A percentile compares a stretch with the other conserved stretches of the same genome.
These are phyloP conservation scores for Kandelia obovata DNA, from an alignment of 345 rosid species.

Conservation along the genomic window DNA sequence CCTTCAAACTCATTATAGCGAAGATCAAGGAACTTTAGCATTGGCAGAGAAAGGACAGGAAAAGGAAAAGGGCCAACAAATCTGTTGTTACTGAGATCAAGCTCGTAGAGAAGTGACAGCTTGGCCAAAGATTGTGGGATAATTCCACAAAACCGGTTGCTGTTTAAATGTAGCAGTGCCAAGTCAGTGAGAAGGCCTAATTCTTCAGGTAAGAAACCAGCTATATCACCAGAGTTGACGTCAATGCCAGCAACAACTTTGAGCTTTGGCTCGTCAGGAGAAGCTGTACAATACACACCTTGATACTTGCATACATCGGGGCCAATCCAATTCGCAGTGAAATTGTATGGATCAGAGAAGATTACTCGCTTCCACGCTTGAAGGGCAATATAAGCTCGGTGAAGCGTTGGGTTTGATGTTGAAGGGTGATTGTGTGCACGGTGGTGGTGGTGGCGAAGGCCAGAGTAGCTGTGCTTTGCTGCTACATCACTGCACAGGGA, in stretches of 20 bases:
- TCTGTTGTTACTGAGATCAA: slow-evolving; percentile 84
- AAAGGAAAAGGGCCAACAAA: slow-evolving; percentile 80
- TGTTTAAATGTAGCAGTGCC: slow-evolving; percentile 71
- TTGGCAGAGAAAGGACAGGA: slow-evolving; percentile 62
- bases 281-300: slow-evolving; percentile 58
- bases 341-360: slow-evolving; percentile 77
- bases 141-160: slow-evolving; percentile 85
- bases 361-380: slow-evolving; percentile 76
- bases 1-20: slow-evolving; percentile 94
- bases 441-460: slow-evolving; percentile 30
- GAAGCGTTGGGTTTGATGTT: slow-evolving; percentile 46
- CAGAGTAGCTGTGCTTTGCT: slow-evolving; percentile 42
- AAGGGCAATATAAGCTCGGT: slow-evolving; percentile 63
- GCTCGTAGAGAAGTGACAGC: slow-evolving; percentile 68
- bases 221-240: slow-evolving; percentile 65
- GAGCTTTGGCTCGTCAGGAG: slow-evolving; percentile 42
- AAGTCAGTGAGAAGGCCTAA: slow-evolving; percentile 72
- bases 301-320: slow-evolving; percentile 63
- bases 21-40: slow-evolving; percentile 57
- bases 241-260: slow-evolving; percentile 72
- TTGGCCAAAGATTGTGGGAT: slow-evolving; percentile 58
- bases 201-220: slow-evolving; percentile 76
- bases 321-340: slow-evolving; percentile 75
- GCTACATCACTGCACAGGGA: slow-evolving; percentile 26
- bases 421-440: slow-evolving; percentile 31